Evolutionary conservation across 83 land plant species (phyloP).

Genomic region (Isoetes engelmannii): DNA sequence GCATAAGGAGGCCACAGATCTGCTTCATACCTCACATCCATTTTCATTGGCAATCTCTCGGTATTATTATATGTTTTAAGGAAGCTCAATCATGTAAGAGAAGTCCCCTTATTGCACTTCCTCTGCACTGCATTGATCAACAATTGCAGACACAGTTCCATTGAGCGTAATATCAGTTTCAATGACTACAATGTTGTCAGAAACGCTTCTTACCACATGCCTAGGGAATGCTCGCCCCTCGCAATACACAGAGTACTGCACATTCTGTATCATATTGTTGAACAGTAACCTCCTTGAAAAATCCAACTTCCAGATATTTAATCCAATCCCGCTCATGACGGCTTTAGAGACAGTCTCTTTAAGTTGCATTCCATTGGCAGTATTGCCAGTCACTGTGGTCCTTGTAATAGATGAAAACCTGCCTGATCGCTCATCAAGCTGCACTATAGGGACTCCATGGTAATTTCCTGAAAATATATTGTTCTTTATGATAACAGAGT

Average conservation of each 20-base stretch:
- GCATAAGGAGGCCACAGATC: no score
- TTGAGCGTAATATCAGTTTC: slow-evolving; percentile 35
- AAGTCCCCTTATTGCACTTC: no score
- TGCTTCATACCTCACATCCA: no score
- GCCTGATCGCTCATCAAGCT: slow-evolving; percentile 44
- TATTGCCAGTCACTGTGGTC: slow-evolving; percentile 57
- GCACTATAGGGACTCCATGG: slow-evolving; percentile 41
- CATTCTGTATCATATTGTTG: slow-evolving; percentile 43
- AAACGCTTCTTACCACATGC: slow-evolving; percentile 49
- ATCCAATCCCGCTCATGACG: slow-evolving; percentile 39
- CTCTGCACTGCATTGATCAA: slow-evolving; percentile 41
- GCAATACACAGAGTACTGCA: slow-evolving; percentile 48
- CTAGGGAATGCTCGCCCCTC: slow-evolving; percentile 23
- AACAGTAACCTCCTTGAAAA: slow-evolving; percentile 49
- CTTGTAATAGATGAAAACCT: slow-evolving; percentile 37
- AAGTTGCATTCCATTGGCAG: slow-evolving; percentile 54
- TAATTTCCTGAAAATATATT: slow-evolving; percentile 57
- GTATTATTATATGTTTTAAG: no score
- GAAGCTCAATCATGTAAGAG: no score
- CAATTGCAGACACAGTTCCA: slow-evolving; percentile 48
- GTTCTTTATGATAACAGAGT: slow-evolving; percentile 47
- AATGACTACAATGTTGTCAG: slow-evolving; percentile 40
- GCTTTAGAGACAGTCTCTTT: slow-evolving; percentile 56
- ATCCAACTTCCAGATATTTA: slow-evolving; percentile 43
- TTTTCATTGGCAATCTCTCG: no score